Evolutionary conservation across 2,329 filamentous ascomycete species (phyloP).

Genomic region (Fusarium citri): DNA sequence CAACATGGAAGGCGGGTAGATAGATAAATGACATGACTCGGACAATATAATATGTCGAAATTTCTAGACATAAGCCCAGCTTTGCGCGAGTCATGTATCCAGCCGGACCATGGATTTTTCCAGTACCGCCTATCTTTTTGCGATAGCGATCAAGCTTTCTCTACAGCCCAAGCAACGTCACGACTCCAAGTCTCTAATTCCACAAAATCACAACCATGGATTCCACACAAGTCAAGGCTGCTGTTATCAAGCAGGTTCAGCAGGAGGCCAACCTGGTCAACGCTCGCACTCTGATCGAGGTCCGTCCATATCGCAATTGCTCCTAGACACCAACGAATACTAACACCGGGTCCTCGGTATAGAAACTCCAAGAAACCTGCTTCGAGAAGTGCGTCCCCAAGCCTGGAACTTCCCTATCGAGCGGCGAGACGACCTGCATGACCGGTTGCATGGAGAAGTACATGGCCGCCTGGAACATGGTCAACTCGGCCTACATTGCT

Average conservation of each 20-base stretch:
- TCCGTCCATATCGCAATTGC: conserved; percentile 49
- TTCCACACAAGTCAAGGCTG: conserved; percentile 68
- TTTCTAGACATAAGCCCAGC: background rate
- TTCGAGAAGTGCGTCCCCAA: conserved; percentile 81
- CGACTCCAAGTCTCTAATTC: conserved; percentile 26
- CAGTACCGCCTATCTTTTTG: conserved; percentile 10
- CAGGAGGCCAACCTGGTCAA: conserved; percentile 75
- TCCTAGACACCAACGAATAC: conserved; percentile 19
- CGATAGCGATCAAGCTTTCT: conserved; percentile 28
- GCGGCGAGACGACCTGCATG: conserved; percentile 76
- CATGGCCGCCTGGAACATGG: conserved; percentile 81
- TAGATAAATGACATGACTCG: background rate
- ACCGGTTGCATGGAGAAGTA: conserved; percentile 87
- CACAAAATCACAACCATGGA: conserved; percentile 60
- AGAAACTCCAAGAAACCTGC: conserved; percentile 87
- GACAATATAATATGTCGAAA: background rate
- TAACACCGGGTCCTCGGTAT: background rate
- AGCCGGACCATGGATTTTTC: conserved; percentile 33
- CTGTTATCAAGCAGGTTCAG: conserved; percentile 73
- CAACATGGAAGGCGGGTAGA: too few relatives aligned
- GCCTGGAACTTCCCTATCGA: conserved; percentile 74
- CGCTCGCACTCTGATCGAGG: conserved; percentile 76
- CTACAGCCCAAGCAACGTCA: conserved; percentile 29
- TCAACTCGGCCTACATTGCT: conserved; percentile 75
- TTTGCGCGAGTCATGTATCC: conserved; percentile 25